Percentiles rank a stretch among this genome's conserved stretches.
Evolutionary conservation across 2,329 filamentous ascomycete genomes (phyloP).

Genomic region (Penicillium sp.): DNA sequence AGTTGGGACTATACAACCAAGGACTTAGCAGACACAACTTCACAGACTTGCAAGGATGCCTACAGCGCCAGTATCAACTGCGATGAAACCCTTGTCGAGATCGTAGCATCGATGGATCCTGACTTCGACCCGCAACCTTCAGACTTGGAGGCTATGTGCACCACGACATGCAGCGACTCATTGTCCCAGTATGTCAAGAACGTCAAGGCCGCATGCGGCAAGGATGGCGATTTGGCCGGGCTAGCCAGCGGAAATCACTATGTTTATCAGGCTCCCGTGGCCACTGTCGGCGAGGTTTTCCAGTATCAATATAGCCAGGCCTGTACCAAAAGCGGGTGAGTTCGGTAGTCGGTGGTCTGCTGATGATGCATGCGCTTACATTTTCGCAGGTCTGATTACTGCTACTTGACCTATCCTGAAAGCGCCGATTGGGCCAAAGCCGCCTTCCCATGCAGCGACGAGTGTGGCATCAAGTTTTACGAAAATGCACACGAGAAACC

Average conservation of each 20-base stretch:
- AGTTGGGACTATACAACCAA: conserved; percentile 33
- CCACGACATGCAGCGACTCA: conserved; percentile 25
- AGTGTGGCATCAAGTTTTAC: conserved; percentile 28
- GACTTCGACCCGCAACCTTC: conserved; percentile 24
- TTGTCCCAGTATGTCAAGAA: conserved; percentile 26
- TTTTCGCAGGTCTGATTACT: conserved; percentile 24
- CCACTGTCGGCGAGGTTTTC: conserved; percentile 22
- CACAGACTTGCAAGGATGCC: conserved; percentile 29
- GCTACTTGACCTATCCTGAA: no score
- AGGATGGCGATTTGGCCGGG: conserved; percentile 27
- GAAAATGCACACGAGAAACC: conserved; percentile 28
- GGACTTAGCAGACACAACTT: conserved; percentile 31
- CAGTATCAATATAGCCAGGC: conserved; percentile 24
- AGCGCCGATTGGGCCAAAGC: conserved; percentile 20
- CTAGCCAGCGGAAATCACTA: conserved; percentile 11
- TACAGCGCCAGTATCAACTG: conserved; percentile 32
- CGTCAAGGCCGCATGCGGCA: conserved; percentile 24
- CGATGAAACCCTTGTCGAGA: conserved; percentile 27
- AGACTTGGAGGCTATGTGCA: conserved; percentile 28
- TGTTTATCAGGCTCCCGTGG: conserved; percentile 15
- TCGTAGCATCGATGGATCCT: conserved; percentile 31
- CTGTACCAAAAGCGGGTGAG: conserved; percentile 24
- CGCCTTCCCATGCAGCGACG: conserved; percentile 26
- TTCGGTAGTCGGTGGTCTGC: conserved; percentile 2
- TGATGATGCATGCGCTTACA: conserved; percentile 7